These are phyloP conservation scores for Erodium moschatum DNA, from an alignment of 441 rosid genomes.

Conservation along the genomic window DNA sequence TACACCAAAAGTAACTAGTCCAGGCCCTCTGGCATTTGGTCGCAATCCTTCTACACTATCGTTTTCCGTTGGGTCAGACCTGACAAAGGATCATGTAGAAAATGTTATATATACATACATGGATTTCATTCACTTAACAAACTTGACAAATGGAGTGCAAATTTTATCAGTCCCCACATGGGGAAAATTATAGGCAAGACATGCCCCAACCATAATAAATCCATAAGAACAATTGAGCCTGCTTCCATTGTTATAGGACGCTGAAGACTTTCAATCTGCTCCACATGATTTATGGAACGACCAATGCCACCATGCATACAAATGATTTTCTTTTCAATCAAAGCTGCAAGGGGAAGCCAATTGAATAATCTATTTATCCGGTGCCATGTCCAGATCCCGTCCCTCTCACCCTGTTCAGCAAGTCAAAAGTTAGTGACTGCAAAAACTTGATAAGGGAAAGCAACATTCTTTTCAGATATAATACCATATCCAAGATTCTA, in stretches of 20 bases:
- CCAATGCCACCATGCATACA: conserved; percentile 99
- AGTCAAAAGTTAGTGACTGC: conserved; percentile 19
- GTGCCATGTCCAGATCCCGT: conserved; percentile 99
- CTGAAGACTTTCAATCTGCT: conserved; percentile 85
- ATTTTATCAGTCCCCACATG: neutral
- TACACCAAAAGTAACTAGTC: conserved; percentile 95
- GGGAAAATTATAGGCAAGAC: neutral
- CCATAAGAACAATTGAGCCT: conserved; percentile 95
- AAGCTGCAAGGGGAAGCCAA: conserved; percentile 95
- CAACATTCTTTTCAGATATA: conserved; percentile 9
- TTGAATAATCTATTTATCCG: conserved; percentile 90
- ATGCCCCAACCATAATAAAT: conserved; percentile 71
- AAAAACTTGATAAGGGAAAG: conserved; percentile 13
- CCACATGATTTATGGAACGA: conserved; percentile 90
- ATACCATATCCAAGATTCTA: conserved; percentile 23
- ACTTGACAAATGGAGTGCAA: conserved; percentile 8
- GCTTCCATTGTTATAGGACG: conserved; percentile 99
- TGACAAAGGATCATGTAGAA: conserved; percentile 24
- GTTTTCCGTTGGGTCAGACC: conserved; percentile 99
- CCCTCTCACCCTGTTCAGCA: conserved; percentile 80
- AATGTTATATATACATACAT: conserved; percentile 11
- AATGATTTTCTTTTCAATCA: conserved; percentile 91
- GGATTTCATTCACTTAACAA: neutral
- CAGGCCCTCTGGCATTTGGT: conserved; percentile 99
- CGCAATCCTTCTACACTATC: conserved; percentile 96